Base-by-base conservation (phyloP, 495 filamentous ascomycete species). In the Aspergillus leporis region DNA sequence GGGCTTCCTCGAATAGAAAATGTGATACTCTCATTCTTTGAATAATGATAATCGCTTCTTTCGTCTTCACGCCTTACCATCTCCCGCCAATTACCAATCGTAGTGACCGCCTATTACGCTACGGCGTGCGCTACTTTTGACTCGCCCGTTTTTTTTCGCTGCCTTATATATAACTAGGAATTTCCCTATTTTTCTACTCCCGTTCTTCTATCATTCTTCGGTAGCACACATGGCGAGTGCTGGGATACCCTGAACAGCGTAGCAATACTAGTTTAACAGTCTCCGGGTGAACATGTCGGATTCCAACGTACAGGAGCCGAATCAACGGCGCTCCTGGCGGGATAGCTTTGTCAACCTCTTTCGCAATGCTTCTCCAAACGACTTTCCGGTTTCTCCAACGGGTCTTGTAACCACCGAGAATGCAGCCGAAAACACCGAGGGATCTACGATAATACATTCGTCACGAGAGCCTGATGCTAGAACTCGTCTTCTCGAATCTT, bases 401-500 rank as follows among this genome's bases (percentile, higher is more conserved):
- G 22, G 48, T 5, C 40, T 56, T 6, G 47, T 51, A 16, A 41
- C 52, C 18, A 16, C 40, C 23, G 54, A 59, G 12, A 34, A 61
- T 54, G 60, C 49, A 21, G 28, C 28, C 31, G 53, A 60, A 9
- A 55, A 53, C 13, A 46, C 31, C 36, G 62, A 57, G 32, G 63
- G 57, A 0, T 38, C 38, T 8, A 18, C 14, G n/a, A 51, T 25
- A 4, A 40, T 57, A 14, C 50, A 53, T 50, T 31, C 52, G 5
- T 43, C 49, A 8, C 47, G 49, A 34, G 68, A 67, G 47, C 64
- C 64, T 7, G 67, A 72, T 58, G 64, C 59, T 32, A 70, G 69
- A 62, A 73, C 73, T 40, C 67, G 72, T 22, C 65, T 79, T 9
- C 60, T 81, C 45, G 67, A 73, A 45, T 75, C 72, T 4, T 78